Percentiles rank a stretch among this genome's conserved stretches.
These are phyloP conservation scores for Neurospora sublineolata DNA, from an alignment of 495 filamentous ascomycete genomes.

Conservation along the genomic window DNA sequence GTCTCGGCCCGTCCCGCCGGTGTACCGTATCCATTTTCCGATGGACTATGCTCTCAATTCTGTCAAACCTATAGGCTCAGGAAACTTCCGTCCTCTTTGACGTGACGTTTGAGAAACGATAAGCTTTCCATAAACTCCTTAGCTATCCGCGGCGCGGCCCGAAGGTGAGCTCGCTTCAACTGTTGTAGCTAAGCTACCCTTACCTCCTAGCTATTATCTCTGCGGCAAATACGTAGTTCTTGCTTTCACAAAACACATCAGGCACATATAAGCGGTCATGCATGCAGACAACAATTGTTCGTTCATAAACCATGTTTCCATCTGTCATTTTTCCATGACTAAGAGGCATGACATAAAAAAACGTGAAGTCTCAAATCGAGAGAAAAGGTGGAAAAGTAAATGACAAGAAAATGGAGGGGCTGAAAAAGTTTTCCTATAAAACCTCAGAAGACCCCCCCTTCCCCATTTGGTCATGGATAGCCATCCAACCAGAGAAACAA, in stretches of 20 bases:
- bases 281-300: background rate
- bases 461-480: background rate
- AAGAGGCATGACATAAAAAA: background rate
- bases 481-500: background rate
- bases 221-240: background rate
- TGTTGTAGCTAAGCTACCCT: background rate
- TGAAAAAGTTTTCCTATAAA: background rate
- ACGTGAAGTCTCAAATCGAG: background rate
- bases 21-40: background rate
- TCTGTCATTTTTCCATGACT: background rate
- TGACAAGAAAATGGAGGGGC: background rate
- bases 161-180: background rate
- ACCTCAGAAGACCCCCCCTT: background rate
- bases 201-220: background rate
- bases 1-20: background rate
- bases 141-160: background rate
- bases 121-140: background rate
- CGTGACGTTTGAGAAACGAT: background rate
- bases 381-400: background rate
- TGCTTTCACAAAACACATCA: background rate
- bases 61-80: background rate
- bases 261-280: background rate
- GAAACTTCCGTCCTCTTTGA: background rate
- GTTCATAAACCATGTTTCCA: background rate
- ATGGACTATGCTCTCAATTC: background rate